Evolutionary conservation across 2,329 filamentous ascomycete genomes (phyloP), one percentile per base, ranked within the genome.

Genomic region (Didymella pinodella): DNA sequence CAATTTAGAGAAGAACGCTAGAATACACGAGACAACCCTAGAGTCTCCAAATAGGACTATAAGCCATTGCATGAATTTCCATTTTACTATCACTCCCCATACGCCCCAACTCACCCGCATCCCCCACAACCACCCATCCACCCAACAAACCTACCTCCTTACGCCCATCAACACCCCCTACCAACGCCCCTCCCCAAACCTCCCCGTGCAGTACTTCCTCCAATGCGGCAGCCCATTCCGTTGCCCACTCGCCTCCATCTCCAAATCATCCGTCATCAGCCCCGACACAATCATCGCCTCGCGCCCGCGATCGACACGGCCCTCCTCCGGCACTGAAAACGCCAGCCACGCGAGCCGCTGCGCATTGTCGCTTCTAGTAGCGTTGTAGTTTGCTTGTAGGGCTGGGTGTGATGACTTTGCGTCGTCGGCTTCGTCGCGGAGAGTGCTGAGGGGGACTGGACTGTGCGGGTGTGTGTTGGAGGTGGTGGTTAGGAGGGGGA

Each of bases 161-260:
- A 41, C 18, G 41, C 16, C 28, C 41, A 2, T 14, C 41, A 44
- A 28, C 48, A 29, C 47, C 43, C 34, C 44, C 43, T 52, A 57
- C 11, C 29, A n/a, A 28, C 38, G 36, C 32, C 55, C 49, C n/a
- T n/a, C 41, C 2, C 60, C 59, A 18, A 62, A 68, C 18, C 34
- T 47, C n/a, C 65, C 58, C 2, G 65, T 71, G 6, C 41, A 53
- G 5, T 20, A 26, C 47, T 67, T 68, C 47, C 44, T 66, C 70
- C 69, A 71, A 28, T 68, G 66, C 1, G 69, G 69, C 18, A 73
- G 36, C 5, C 16, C 16, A 43, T 71, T 71, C 3, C 44, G 31
- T 5, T 29, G 8, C 2, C 67, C 66, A 3, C 14, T 1, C 1
- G 20, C 4, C 49, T 71, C 67, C 14, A 56, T 49, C 1, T 14